Percentiles rank a stretch among this genome's conserved stretches.
Evolutionary conservation across 176 grass and related monocot species (phyloP).

Genomic region (Juncus effusus): DNA sequence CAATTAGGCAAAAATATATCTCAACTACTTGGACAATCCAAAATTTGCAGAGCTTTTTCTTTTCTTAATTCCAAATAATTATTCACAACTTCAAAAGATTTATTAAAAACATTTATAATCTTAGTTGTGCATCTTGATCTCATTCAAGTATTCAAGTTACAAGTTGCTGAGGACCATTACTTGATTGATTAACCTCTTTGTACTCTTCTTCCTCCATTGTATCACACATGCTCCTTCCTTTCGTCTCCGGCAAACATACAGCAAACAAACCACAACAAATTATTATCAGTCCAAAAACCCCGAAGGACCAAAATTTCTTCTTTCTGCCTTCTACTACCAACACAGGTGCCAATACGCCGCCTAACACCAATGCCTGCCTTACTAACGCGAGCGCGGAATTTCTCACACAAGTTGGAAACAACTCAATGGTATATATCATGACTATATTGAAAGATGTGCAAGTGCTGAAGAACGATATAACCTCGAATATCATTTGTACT

Average conservation of each 20-base stretch:
- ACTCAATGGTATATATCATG: slow-evolving; percentile 71
- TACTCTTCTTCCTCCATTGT: slow-evolving; percentile 90
- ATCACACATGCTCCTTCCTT: slow-evolving; percentile 61
- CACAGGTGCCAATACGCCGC: slow-evolving; percentile 59
- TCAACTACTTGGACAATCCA: too few relatives aligned
- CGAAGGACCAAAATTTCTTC: slow-evolving; percentile 60
- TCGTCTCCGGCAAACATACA: slow-evolving; percentile 63
- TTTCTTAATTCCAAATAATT: too few relatives aligned
- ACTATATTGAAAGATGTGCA: slow-evolving; percentile 67
- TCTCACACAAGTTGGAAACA: slow-evolving; percentile 85
- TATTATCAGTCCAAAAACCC: slow-evolving; percentile 61
- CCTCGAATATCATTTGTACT: slow-evolving; percentile 52
- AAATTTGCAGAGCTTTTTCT: too few relatives aligned
- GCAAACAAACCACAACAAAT: slow-evolving; percentile 46
- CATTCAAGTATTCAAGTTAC: neutral
- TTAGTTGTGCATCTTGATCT: neutral
- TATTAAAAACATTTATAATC: neutral
- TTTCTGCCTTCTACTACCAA: slow-evolving; percentile 61
- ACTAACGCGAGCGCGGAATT: slow-evolving; percentile 71
- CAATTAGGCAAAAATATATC: too few relatives aligned
- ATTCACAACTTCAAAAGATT: neutral
- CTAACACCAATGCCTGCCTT: slow-evolving; percentile 61
- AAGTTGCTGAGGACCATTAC: neutral
- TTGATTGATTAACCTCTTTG: slow-evolving; percentile 30
- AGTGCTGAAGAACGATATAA: slow-evolving; percentile 65